Percentiles rank a stretch among this genome's conserved stretches.
These are phyloP conservation scores for Lepidium sativum DNA, from an alignment of 345 rosid species.

Conservation along the genomic window DNA sequence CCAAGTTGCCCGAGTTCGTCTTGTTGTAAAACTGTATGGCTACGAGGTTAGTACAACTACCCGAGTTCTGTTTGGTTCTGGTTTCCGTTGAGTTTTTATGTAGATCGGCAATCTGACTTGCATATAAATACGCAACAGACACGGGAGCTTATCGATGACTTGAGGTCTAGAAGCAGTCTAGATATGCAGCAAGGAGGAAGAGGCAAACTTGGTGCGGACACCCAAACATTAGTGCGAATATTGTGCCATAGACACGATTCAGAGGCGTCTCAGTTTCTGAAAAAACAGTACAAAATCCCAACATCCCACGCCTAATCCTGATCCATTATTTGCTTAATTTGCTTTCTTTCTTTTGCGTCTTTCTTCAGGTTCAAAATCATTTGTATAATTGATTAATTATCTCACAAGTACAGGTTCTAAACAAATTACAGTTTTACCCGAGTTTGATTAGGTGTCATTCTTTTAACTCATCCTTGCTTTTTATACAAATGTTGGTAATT, in stretches of 20 bases:
- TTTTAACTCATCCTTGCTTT: not conserved
- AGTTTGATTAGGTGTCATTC: not conserved
- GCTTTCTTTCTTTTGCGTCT: not conserved
- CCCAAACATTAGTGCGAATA: constrained; percentile 65
- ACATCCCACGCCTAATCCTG: constrained; percentile 35
- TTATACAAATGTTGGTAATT: not conserved
- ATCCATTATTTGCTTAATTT: not conserved
- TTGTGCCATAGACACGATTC: constrained; percentile 84
- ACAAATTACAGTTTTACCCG: not conserved
- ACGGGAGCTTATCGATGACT: constrained; percentile 76
- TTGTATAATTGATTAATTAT: not conserved
- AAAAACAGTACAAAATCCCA: constrained; percentile 91
- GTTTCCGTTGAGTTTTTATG: not conserved
- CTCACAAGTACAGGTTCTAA: constrained; percentile 15
- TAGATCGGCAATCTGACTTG: not conserved
- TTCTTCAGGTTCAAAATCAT: not conserved
- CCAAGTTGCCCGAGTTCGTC: constrained; percentile 79
- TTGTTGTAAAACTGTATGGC: constrained; percentile 64
- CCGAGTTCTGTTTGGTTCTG: not conserved
- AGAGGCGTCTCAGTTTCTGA: constrained; percentile 84
- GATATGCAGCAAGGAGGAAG: constrained; percentile 49
- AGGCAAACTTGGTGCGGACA: constrained; percentile 74
- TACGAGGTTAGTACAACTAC: constrained; percentile 54
- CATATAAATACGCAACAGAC: constrained; percentile 39
- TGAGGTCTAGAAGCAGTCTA: constrained; percentile 52